Evolutionary conservation across 306 rosid genomes (phyloP).

Genomic region (Urtica urens): DNA sequence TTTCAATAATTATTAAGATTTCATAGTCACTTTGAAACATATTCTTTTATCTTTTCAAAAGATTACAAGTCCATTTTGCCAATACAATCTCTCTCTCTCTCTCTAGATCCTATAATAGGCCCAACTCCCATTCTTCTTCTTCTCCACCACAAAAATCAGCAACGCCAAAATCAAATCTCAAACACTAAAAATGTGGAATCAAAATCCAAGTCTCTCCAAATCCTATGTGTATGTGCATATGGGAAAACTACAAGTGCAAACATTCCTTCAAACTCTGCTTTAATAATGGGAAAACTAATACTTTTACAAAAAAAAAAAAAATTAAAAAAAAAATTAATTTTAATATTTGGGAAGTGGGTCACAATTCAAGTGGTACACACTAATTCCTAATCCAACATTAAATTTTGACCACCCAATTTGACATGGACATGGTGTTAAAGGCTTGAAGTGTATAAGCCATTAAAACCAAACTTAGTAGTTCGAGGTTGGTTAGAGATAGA

Average conservation of each 20-base stretch:
- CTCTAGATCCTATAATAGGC: background rate
- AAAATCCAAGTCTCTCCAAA: background rate
- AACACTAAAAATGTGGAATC: slow-evolving; percentile 1
- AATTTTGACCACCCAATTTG: slow-evolving; percentile 20
- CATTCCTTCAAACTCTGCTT: background rate
- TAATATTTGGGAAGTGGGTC: no score
- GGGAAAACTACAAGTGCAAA: slow-evolving; percentile 9
- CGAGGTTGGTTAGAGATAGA: slow-evolving; percentile 23
- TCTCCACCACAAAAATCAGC: slow-evolving; percentile 4
- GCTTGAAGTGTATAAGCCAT: slow-evolving; percentile 14
- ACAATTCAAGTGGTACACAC: background rate
- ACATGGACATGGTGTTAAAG: slow-evolving; percentile 3
- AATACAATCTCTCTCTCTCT: no score
- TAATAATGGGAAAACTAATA: slow-evolving; percentile 17
- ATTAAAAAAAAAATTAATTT: background rate
- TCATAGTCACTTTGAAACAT: no score
- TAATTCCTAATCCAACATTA: background rate
- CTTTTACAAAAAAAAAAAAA: slow-evolving; percentile 4
- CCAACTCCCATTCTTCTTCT: background rate
- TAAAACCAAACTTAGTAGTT: slow-evolving; percentile 22
- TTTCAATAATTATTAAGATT: no score
- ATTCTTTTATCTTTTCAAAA: no score
- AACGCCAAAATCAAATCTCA: slow-evolving; percentile 3
- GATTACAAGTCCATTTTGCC: no score
- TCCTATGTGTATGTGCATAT: background rate